phyloP scores from a whole-genome alignment of 2,329 filamentous ascomycete genomes.

The Penicillium vulpinum region DNA sequence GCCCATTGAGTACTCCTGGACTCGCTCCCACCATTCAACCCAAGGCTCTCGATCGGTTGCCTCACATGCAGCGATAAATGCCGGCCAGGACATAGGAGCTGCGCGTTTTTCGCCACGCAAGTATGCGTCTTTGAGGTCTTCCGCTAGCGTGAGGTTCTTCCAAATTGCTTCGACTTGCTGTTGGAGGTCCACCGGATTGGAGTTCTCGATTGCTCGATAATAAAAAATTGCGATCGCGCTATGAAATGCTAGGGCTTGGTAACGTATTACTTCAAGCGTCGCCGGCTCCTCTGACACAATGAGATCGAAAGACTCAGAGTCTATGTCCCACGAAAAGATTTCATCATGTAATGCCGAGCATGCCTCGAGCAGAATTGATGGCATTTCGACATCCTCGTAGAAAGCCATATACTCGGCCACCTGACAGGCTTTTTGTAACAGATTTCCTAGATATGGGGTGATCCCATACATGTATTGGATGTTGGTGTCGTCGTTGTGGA shows the following conservation, averaged over 20 bases:
- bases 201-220: constrained; percentile 15
- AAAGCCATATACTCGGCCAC: constrained; percentile 5
- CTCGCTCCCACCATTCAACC: constrained; percentile 20
- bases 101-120: constrained; percentile 12
- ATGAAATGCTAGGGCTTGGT: constrained; percentile 19
- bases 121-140: constrained; percentile 17
- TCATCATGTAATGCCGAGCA: neutral
- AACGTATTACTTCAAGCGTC: constrained; percentile 13
- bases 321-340: constrained; percentile 5
- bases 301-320: constrained; percentile 4
- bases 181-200: constrained; percentile 1
- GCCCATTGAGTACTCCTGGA: constrained; percentile 21
- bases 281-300: neutral
- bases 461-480: constrained; percentile 24
- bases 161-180: constrained; percentile 9
- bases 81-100: constrained; percentile 26
- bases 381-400: neutral
- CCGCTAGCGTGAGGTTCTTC: constrained; percentile 15
- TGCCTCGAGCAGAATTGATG: neutral
- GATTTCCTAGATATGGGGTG: constrained; percentile 18
- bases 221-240: constrained; percentile 18
- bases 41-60: constrained; percentile 16
- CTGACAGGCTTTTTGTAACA: constrained; percentile 19
- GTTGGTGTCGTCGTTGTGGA: constrained; percentile 4
- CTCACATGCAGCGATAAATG: constrained; percentile 25